These are phyloP conservation scores for Arthroderma sp. DNA, from an alignment of 2,329 filamentous ascomycete genomes.

Conservation along the genomic window DNA sequence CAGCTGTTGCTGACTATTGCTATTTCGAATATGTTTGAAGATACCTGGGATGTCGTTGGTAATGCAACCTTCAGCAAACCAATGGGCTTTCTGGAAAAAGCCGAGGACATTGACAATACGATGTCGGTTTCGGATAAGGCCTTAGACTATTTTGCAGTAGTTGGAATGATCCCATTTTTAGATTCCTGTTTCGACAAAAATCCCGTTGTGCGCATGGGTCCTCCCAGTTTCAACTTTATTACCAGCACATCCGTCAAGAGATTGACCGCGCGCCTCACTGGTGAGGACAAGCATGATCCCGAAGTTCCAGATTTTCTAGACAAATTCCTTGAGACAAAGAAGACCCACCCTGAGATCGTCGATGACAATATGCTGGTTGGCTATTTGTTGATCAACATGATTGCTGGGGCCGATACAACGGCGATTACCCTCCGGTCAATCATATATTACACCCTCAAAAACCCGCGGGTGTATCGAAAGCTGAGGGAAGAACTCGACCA, in stretches of 20 bases:
- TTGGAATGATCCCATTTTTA: no score
- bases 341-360: no score
- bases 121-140: neutral
- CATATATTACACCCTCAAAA: constrained; percentile 61
- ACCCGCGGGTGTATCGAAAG: constrained; percentile 29
- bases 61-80: constrained; percentile 19
- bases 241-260: no score
- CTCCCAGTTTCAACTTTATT: no score
- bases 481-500: constrained; percentile 31
- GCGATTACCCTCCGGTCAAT: constrained; percentile 59
- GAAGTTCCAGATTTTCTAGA: no score
- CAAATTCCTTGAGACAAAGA: no score
- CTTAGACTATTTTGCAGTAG: no score
- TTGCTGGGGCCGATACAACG: constrained; percentile 64
- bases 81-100: constrained; percentile 12
- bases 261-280: no score
- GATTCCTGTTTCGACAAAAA: no score
- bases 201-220: no score
- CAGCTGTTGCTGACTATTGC: constrained; percentile 7
- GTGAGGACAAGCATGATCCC: no score
- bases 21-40: no score
- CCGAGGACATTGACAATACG: constrained; percentile 3
- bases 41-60: constrained; percentile 16
- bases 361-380: constrained; percentile 43
- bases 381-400: constrained; percentile 46